phyloP scores from a whole-genome alignment of 2,329 filamentous ascomycete genomes.

The Neurospora sp. region DNA sequence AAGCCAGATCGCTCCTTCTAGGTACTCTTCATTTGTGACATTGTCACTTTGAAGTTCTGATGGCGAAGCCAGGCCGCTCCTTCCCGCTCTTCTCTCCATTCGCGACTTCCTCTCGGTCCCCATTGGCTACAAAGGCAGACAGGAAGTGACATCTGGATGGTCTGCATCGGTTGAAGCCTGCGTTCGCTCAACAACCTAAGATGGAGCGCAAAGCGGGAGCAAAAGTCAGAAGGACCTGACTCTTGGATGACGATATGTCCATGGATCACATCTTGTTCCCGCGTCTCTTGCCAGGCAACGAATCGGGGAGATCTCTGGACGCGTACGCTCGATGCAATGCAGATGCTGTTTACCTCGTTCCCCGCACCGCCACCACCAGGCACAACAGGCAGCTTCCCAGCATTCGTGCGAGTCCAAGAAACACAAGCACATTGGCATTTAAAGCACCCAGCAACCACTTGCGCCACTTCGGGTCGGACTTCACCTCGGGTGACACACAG shows the following conservation, averaged over 20 bases:
- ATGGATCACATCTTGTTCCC: not conserved
- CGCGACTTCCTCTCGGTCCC: not conserved
- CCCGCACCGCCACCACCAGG: not conserved
- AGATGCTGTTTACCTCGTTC: not conserved
- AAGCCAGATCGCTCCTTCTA: too few species aligned
- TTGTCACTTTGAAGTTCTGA: not conserved
- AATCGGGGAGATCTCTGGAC: not conserved
- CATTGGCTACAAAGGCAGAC: not conserved
- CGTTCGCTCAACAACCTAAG: not conserved
- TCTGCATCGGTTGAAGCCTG: not conserved
- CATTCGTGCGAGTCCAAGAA: not conserved
- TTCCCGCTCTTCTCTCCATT: not conserved
- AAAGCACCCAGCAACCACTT: not conserved
- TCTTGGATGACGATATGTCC: not conserved
- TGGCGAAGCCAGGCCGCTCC: not conserved
- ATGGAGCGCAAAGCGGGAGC: not conserved
- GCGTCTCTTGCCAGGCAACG: not conserved
- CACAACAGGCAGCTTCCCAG: not conserved
- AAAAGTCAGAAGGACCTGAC: not conserved
- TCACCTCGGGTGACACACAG: not conserved
- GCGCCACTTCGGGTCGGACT: not conserved
- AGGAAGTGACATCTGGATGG: not conserved
- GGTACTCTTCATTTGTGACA: not conserved
- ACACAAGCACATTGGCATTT: not conserved
- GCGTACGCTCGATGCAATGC: not conserved